Evolutionary conservation across 2,329 filamentous ascomycete genomes (phyloP), one percentile per base, ranked within the genome.

Genomic region (Aspergillus novofumigatus): DNA sequence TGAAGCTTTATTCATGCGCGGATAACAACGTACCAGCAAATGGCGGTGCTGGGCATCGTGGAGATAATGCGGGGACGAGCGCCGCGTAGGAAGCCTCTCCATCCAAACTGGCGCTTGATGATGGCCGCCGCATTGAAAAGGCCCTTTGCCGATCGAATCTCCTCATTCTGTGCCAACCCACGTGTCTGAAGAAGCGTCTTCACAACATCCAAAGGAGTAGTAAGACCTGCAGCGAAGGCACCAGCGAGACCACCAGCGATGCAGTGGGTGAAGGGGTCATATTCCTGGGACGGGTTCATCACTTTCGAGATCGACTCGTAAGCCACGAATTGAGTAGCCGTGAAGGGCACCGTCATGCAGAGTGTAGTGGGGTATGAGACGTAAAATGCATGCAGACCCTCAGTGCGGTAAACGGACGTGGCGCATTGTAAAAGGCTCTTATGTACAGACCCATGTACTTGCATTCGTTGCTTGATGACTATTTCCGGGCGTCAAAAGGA

Each of bases 391-490:
- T 86, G 84, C 49, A 97, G 75, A 54, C 94, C 94, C 77, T 99
- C 94, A 53, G 86, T 88, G 68, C 83, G 86, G 78, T 96, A 96
- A 59, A 99, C 89, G 64, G 91, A 88, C 71, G 83, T 86, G 56
- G 93, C 93, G 80, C 94, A 99, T 72, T 97, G 89, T 56, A 83
- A 73, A 77, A 97, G 88, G 23, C 89, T 92, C 67, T 87, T 88
- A 78, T 97, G 96, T 64, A 87, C 86, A n/a, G 93, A 97, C 69
- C 94, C 90, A 73, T 96, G 91, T 58, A 99, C 90, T 76, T 99
- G 94, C 94, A 99, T 99, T 68, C 94, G 90, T 76, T 99, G 94
- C 79, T 99, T 99, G 80, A 99, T 96, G 60, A 99, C 94, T 97
- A 69, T 51, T 48, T 21, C 48, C 28, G 32, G 45, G 57, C 32